phyloP scores from a whole-genome alignment of 2,329 filamentous ascomycete species.

The Volutella citrinella region DNA sequence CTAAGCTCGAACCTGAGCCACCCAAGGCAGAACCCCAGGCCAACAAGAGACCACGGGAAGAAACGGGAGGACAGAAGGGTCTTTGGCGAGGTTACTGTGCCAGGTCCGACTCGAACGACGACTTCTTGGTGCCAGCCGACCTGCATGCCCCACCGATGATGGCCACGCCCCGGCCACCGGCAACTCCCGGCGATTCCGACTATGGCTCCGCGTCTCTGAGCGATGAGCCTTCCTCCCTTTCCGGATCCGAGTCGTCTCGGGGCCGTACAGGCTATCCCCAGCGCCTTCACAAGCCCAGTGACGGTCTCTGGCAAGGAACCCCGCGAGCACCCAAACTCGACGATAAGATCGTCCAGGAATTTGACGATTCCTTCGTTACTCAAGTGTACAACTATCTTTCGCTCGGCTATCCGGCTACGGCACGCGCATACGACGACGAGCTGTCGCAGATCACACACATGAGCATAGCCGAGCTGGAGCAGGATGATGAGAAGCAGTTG shows the following conservation, averaged over 20 bases:
- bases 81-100: conserved; percentile 77
- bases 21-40: conserved; percentile 48
- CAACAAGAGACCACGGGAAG: conserved; percentile 51
- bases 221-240: conserved; percentile 37
- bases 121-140: conserved; percentile 39
- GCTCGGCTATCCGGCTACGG: conserved; percentile 84
- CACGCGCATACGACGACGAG: conserved; percentile 79
- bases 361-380: conserved; percentile 80
- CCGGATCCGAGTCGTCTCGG: conserved; percentile 22
- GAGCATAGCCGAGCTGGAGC: conserved; percentile 63
- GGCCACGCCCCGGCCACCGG: conserved; percentile 44
- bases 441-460: conserved; percentile 77
- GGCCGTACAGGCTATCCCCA: conserved; percentile 34
- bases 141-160: conserved; percentile 48
- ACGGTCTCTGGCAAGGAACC: conserved; percentile 48
- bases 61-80: conserved; percentile 57
- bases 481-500: conserved; percentile 61
- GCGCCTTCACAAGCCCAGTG: conserved; percentile 49
- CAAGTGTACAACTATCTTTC: conserved; percentile 98
- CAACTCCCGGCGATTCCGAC: conserved; percentile 39
- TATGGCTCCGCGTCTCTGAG: conserved; percentile 37
- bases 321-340: conserved; percentile 49
- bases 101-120: conserved; percentile 34
- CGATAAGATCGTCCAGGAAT: conserved; percentile 62
- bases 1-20: conserved; percentile 78